Base-by-base conservation (phyloP, 176 grass and related monocot genomes). In the Paspalum vaginatum region DNA sequence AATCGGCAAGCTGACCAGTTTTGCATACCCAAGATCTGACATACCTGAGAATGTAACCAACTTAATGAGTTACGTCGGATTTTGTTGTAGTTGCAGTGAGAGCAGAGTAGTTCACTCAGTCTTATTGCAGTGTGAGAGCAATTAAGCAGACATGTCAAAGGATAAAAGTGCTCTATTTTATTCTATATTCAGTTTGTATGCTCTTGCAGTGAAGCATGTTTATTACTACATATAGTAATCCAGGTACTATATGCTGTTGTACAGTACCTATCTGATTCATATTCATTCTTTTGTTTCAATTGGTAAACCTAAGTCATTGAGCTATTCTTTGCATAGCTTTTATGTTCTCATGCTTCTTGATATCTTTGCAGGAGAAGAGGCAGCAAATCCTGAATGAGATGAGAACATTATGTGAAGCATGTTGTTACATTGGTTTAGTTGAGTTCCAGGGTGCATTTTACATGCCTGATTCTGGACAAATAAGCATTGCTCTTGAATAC, bases 381-480 rank as follows among this genome's bases (percentile, higher is more conserved):
- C 90, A 95, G 75, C 96, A 93, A n/a, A 80, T 98, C 86, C 86
- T 98, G 49, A 98, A 98, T 85, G 96, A 98, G 90, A 98, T 98
- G 86, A 88, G 92, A 62, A 91, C 92, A 21, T 85, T 98, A 64
- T 98, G 92, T 76, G 92, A 95, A 88, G 92, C 96, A 62, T 85
- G 88, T 57, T 93, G 86, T 78, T 98, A 89, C 88, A 71, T 84
- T 76, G 78, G 88, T 74, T 83, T 98, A 85, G 90, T 94, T 72
- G 96, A 98, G 85, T 98, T 98, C 75, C 92, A 98, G 81, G 96
- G 96, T 51, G 96, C 96, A 39, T 98, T 98, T 83, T 98, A 98
- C 88, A 73, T 87, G 65, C 84, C 96, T 26, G 88, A 88, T 45
- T 98, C 96, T 67, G 96, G 96, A 88, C 92, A 91, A 82, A 98